phyloP scores from a whole-genome alignment of 805 yeast genomes.

The Alloascoidea africana region DNA sequence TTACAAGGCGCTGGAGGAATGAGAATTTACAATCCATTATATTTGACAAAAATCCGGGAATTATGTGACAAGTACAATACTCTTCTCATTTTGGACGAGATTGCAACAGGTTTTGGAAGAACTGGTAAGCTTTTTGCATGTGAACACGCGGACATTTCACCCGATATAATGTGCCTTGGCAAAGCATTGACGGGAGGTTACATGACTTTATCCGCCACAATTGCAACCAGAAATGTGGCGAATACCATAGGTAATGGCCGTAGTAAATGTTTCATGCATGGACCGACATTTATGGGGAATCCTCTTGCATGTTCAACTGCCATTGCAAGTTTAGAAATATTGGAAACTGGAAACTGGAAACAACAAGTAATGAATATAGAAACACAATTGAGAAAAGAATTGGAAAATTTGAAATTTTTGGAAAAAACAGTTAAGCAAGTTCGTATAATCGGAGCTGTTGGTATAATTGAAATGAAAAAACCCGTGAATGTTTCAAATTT shows the following conservation, averaged over 20 bases:
- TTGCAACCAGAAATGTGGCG: no score
- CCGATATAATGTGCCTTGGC: constrained; percentile 33
- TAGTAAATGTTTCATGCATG: constrained; percentile 17
- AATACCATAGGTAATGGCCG: no score
- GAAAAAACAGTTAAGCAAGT: no score
- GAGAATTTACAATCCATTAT: constrained; percentile 28
- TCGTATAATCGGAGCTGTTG: no score
- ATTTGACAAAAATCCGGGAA: constrained; percentile 28
- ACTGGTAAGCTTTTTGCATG: constrained; percentile 32
- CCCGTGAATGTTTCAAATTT: no score
- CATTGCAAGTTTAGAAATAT: no score
- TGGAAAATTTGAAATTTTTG: no score
- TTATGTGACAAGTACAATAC: constrained; percentile 37
- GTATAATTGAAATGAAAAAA: no score
- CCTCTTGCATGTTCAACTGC: no score
- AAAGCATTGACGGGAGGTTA: constrained; percentile 35
- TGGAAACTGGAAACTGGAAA: no score
- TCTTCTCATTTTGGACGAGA: constrained; percentile 35
- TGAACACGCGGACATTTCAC: constrained; percentile 28
- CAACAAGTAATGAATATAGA: no score
- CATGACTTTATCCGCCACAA: constrained; percentile 35
- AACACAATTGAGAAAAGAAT: no score
- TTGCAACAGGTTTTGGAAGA: constrained; percentile 44
- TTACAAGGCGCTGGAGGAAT: constrained; percentile 32
- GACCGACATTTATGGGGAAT: constrained; percentile 17